Conservation (phyloP, 805 yeast species). For the Myxozyma lipomycoides region DNA sequence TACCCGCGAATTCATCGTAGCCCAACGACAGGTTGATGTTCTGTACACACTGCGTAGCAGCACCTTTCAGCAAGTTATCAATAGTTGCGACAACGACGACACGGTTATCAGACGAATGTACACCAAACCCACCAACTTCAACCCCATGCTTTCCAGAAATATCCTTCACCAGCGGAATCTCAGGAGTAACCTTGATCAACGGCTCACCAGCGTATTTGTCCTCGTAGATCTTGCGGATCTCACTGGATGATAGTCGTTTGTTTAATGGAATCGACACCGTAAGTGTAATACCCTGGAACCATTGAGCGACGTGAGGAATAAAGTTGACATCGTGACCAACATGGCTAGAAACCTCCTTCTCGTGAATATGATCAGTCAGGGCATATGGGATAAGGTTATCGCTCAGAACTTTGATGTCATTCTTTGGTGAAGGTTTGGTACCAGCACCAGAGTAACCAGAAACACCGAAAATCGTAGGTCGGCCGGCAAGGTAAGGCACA, state of each 20-base stretch:
- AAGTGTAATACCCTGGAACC: constrained; percentile 98
- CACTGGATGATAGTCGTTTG: constrained; percentile 67
- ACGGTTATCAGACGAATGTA: constrained; percentile 80
- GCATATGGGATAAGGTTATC: constrained; percentile 93
- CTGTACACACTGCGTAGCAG: constrained; percentile 97
- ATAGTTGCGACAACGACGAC: constrained; percentile 93
- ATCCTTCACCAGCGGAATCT: constrained; percentile 88
- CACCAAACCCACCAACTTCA: constrained; percentile 90
- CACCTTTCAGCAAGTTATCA: constrained; percentile 94
- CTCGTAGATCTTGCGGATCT: constrained; percentile 77
- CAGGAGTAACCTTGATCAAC: constrained; percentile 79
- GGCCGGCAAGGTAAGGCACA: constrained; percentile 56
- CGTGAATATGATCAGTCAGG: constrained; percentile 95
- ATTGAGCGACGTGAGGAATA: constrained; percentile 90
- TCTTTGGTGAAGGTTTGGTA: constrained; percentile 95
- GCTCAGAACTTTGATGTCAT: constrained; percentile 67
- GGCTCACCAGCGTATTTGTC: constrained; percentile 85
- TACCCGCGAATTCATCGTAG: constrained; percentile 92
- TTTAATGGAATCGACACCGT: constrained; percentile 83
- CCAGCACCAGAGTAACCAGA: constrained; percentile 99
- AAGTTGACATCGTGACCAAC: constrained; percentile 79
- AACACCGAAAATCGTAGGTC: constrained; percentile 88
- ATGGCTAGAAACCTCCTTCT: constrained; percentile 80
- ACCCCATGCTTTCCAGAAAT: constrained; percentile 93
- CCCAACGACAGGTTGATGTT: constrained; percentile 87